Conservation (phyloP, 345 rosid species). For the Camelina sativa region DNA sequence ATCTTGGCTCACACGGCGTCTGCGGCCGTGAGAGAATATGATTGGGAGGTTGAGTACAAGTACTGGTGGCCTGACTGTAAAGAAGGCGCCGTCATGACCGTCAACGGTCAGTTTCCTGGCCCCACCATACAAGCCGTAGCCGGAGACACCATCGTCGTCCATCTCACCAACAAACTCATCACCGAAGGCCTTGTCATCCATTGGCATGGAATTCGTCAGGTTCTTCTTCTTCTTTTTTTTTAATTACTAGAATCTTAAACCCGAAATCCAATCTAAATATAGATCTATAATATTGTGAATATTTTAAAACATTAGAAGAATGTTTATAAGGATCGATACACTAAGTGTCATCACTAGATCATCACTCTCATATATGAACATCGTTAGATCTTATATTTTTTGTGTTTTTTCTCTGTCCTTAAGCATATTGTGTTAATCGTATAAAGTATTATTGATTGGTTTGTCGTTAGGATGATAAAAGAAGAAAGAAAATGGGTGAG, state of each 20-base stretch:
- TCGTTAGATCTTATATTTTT: conserved; percentile 4
- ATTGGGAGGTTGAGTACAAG: conserved; percentile 76
- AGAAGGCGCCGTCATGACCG: conserved; percentile 62
- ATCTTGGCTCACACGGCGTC: conserved; percentile 30
- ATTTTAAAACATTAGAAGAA: neutral
- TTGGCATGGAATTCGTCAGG: conserved; percentile 98
- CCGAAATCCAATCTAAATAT: neutral
- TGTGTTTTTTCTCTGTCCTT: neutral
- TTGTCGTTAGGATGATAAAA: conserved; percentile 23
- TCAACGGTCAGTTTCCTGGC: conserved; percentile 91
- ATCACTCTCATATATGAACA: conserved; percentile 16
- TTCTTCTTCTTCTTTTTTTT: neutral
- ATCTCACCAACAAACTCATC: conserved; percentile 69
- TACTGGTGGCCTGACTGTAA: conserved; percentile 70
- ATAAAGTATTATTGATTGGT: neutral
- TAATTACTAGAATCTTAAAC: too few relatives aligned
- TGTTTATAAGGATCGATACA: neutral
- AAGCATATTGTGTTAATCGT: neutral
- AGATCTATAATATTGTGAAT: neutral
- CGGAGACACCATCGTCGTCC: conserved; percentile 66
- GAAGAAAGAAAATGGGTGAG: conserved; percentile 22
- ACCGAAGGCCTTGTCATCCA: conserved; percentile 90
- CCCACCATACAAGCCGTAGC: conserved; percentile 71
- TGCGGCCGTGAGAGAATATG: conserved; percentile 48
- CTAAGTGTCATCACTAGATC: conserved; percentile 8